Percentiles rank a stretch among this genome's conserved stretches.
These are phyloP conservation scores for Austroboletus eburneus DNA, from an alignment of 768 basidiomycete genomes.

Conservation along the genomic window DNA sequence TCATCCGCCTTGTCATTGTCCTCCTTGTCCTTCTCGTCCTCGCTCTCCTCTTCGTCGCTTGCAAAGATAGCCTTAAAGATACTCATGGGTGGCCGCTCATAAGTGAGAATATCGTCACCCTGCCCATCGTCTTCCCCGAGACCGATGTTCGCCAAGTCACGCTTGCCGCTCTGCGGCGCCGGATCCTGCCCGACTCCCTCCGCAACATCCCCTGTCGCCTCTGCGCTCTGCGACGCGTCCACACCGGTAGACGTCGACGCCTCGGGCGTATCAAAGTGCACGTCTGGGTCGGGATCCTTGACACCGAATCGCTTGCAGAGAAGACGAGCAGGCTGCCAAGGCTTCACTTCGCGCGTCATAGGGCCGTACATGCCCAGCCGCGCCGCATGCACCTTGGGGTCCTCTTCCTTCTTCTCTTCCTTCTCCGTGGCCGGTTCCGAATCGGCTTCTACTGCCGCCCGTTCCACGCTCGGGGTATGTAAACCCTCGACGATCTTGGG, in stretches of 20 bases:
- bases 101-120: slow-evolving; percentile 82
- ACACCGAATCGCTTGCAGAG: slow-evolving; percentile 94
- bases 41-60: slow-evolving; percentile 86
- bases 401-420: slow-evolving; percentile 51
- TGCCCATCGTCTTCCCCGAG: slow-evolving; percentile 91
- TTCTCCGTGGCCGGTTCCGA: slow-evolving; percentile 39
- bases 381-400: slow-evolving; percentile 79
- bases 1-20: slow-evolving; percentile 14
- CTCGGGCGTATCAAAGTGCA: slow-evolving; percentile 31
- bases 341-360: slow-evolving; percentile 68
- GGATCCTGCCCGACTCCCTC: not conserved
- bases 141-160: slow-evolving; percentile 79
- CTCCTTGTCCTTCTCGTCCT: slow-evolving; percentile 48
- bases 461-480: slow-evolving; percentile 49
- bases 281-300: slow-evolving; percentile 74
- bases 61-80: slow-evolving; percentile 99
- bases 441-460: slow-evolving; percentile 34
- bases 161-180: slow-evolving; percentile 26
- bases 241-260: slow-evolving; percentile 20
- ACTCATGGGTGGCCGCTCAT: slow-evolving; percentile 83
- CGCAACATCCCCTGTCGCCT: not conserved
- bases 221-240: slow-evolving; percentile 8
- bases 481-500: slow-evolving; percentile 64
- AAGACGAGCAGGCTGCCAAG: slow-evolving; percentile 80
- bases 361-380: slow-evolving; percentile 85